Evolutionary conservation across 352 stramenopile genomes (phyloP), one percentile per base, ranked within the genome.

Genomic region (Aphanomyces stellatus): DNA sequence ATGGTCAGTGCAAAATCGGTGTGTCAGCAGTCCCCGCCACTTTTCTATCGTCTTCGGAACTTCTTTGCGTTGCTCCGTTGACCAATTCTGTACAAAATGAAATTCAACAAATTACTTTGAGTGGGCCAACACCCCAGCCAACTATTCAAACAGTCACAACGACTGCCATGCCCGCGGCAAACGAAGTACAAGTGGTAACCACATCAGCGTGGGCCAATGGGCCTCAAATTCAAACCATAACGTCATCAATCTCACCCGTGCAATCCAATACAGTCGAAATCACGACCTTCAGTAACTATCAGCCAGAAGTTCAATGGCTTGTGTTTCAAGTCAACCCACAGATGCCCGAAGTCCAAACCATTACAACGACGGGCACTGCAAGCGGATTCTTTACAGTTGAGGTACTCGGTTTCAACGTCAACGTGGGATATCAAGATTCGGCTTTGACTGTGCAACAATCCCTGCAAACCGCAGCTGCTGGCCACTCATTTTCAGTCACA

Each of bases 111-210:
- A 59, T 85, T 3, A 62, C 61, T 1, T 72, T 86, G 65, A n/a
- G 15, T 43, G 46, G 48, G 11, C 62, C 62, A 30, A 4, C 46
- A 25, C 30, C 4, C 5, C 6, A 37, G 13, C 62, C 62, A 10
- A 62, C 46, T 15, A 46, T 69, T 2, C 46, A 62, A 41, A 27
- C 33, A 1, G 24, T 69, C 25, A 69, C 62, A 41, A 62, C 53
- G 1, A 69, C 46, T 62, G 75, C 27, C 46, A 66, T 15, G 51
- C 55, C 19, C n/a, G 67, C 34, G 53, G 75, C 53, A 62, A 74
- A 13, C 72, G 74, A 83, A 41, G 64, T 83, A 7, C 76, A 83
- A 53, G 72, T 78, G 25, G n/a, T 83, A 11, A 77, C 76, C 0
- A 83, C 76, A 13, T 79, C 79, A 69, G 72, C 51, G 3, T 83